Evolutionary conservation across 2,329 filamentous ascomycete species (phyloP).

Genomic region (Neodidymelliopsis sp.): DNA sequence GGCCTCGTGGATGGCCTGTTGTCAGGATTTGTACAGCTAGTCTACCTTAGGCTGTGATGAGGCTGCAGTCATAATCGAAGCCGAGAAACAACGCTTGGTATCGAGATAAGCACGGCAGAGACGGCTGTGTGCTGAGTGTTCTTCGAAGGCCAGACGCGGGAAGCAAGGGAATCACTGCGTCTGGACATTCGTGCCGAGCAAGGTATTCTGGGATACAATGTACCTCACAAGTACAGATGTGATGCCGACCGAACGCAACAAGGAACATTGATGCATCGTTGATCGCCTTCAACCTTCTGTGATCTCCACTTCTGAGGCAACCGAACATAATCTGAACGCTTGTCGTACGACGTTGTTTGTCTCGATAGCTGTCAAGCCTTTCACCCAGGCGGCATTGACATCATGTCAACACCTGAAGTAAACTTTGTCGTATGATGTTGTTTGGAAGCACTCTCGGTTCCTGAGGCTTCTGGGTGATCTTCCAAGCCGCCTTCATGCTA

Average conservation of each 20-base stretch:
- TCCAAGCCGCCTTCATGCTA: constrained; percentile 13
- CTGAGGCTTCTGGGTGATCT: constrained; percentile 19
- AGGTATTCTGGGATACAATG: background rate
- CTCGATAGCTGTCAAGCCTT: constrained; percentile 32
- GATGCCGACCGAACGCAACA: background rate
- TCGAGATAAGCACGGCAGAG: constrained; percentile 12
- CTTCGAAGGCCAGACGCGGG: constrained; percentile 9
- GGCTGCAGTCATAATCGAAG: constrained; percentile 31
- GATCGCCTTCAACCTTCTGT: background rate
- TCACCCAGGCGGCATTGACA: constrained; percentile 21
- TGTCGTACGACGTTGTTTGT: constrained; percentile 45
- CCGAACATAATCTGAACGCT: constrained; percentile 37
- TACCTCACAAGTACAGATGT: background rate
- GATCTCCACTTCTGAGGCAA: background rate
- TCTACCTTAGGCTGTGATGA: constrained; percentile 39
- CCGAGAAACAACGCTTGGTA: constrained; percentile 17
- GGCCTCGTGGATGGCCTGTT: constrained; percentile 21
- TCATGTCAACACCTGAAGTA: constrained; percentile 36
- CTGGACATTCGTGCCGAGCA: background rate
- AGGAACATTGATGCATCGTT: constrained; percentile 5
- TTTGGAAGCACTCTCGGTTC: constrained; percentile 35
- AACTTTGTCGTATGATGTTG: constrained; percentile 49
- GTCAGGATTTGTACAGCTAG: constrained; percentile 20
- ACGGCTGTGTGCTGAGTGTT: constrained; percentile 24
- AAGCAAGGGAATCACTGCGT: background rate